A percentile compares a stretch with the other conserved stretches of the same genome.
Evolutionary conservation across 75 land plant genomes (phyloP).

Genomic region (Isoetes taiwanensis): DNA sequence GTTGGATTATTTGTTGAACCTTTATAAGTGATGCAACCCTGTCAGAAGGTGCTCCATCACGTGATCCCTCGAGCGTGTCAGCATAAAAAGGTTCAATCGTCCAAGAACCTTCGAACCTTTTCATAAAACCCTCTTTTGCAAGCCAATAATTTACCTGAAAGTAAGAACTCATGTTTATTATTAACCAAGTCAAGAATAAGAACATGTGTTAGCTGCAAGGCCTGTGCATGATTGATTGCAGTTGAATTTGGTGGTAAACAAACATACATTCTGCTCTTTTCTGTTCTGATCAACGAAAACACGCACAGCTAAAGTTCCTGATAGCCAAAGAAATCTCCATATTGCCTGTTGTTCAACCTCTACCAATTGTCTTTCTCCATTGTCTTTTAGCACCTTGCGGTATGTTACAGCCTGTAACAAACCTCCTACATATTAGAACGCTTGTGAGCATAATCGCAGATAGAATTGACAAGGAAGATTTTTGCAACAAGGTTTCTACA

Average conservation of each 20-base stretch:
- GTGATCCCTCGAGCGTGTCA: slow-evolving; percentile 35
- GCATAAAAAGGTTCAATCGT: slow-evolving; percentile 60
- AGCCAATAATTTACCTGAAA: slow-evolving; percentile 68
- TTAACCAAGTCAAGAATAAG: background rate
- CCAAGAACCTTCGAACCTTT: slow-evolving; percentile 88
- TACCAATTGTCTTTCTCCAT: slow-evolving; percentile 72
- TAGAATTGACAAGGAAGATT: too few relatives aligned
- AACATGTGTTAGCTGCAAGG: background rate
- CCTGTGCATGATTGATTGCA: background rate
- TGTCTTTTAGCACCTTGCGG: slow-evolving; percentile 67
- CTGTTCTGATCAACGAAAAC: slow-evolving; percentile 84
- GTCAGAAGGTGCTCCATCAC: slow-evolving; percentile 12
- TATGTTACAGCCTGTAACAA: slow-evolving; percentile 67
- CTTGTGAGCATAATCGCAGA: background rate
- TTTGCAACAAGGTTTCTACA: too few relatives aligned
- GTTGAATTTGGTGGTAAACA: background rate
- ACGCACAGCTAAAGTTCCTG: slow-evolving; percentile 78
- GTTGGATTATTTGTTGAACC: slow-evolving; percentile 66
- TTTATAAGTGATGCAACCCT: slow-evolving; percentile 70
- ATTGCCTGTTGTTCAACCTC: slow-evolving; percentile 91
- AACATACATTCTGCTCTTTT: slow-evolving; percentile 48
- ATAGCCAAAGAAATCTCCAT: slow-evolving; percentile 95
- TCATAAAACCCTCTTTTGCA: slow-evolving; percentile 83
- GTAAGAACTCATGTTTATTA: too few relatives aligned
- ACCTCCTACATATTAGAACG: background rate